Evolutionary conservation across 169 alveolate species (phyloP).

Genomic region (Plasmodium inui): DNA sequence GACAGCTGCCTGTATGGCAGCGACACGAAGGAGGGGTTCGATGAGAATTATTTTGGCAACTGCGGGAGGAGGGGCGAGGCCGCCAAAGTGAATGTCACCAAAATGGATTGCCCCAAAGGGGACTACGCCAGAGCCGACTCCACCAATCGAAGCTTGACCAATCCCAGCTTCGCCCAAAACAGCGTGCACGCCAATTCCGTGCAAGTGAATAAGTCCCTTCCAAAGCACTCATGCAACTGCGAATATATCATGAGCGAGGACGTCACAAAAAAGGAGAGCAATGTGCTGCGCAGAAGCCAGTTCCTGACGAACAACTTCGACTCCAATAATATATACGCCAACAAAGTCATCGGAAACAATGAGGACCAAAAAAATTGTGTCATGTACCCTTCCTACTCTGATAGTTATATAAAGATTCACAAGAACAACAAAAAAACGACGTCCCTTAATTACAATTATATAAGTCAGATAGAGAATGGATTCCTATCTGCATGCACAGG

Average conservation of each 20-base stretch:
- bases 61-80: not conserved
- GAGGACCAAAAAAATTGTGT: conserved; percentile 12
- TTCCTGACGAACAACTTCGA: conserved; percentile 3
- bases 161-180: not conserved
- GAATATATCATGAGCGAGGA: not conserved
- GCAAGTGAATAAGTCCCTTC: not conserved
- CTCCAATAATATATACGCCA: conserved; percentile 27
- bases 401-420: conserved; percentile 12
- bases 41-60: conserved; percentile 3
- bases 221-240: not conserved
- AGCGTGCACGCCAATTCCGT: not conserved
- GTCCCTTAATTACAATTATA: conserved; percentile 28
- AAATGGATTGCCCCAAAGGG: not conserved
- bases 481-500: conserved; percentile 31
- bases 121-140: not conserved
- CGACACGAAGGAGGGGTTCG: not conserved
- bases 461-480: not conserved
- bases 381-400: conserved; percentile 9
- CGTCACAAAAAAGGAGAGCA: not conserved
- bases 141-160: not conserved
- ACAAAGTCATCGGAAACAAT: conserved; percentile 5
- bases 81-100: not conserved
- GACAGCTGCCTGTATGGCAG: not conserved
- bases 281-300: not conserved
- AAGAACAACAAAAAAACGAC: conserved; percentile 39